phyloP scores from a whole-genome alignment of 2,329 filamentous ascomycete species.

The Blastomyces parvus region DNA sequence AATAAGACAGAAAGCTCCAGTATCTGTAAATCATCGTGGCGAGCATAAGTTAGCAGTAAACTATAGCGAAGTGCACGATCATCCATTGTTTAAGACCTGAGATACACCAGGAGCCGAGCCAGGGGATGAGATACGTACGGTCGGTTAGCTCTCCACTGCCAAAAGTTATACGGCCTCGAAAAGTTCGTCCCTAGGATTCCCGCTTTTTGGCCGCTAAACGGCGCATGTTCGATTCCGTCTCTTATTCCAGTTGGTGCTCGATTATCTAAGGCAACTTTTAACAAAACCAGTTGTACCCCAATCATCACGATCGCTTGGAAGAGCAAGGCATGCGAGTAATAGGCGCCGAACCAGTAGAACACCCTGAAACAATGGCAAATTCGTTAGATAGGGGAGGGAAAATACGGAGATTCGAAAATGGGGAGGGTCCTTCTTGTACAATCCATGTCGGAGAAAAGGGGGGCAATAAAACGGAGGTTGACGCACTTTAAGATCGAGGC shows the following conservation, averaged over 20 bases:
- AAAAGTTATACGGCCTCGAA: slow-evolving; percentile 51
- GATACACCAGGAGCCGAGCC: neutral
- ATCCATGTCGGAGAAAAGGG: neutral
- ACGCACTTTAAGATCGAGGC: slow-evolving; percentile 53
- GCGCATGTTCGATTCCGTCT: slow-evolving; percentile 33
- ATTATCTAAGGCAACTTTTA: slow-evolving; percentile 53
- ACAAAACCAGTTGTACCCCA: slow-evolving; percentile 46
- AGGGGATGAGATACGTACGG: slow-evolving; percentile 35
- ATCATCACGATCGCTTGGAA: slow-evolving; percentile 54
- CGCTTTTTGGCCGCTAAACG: slow-evolving; percentile 29
- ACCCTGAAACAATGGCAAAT: slow-evolving; percentile 34
- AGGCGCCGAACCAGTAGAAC: slow-evolving; percentile 57
- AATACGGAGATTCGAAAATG: neutral
- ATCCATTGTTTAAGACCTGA: slow-evolving; percentile 1
- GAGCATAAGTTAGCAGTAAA: neutral
- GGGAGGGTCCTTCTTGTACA: neutral
- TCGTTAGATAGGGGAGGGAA: neutral
- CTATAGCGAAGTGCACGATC: slow-evolving; percentile 8
- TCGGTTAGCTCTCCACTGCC: slow-evolving; percentile 50
- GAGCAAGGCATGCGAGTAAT: slow-evolving; percentile 50
- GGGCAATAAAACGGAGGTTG: neutral
- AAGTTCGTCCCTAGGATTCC: slow-evolving; percentile 21
- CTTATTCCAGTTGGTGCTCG: slow-evolving; percentile 37
- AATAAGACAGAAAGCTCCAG: slow-evolving; percentile 50
- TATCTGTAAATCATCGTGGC: slow-evolving; percentile 31